Evolutionary conservation across 1,139 yeast genomes (phyloP).

Genomic region (Hemisphaericaspora xylanilytica): DNA sequence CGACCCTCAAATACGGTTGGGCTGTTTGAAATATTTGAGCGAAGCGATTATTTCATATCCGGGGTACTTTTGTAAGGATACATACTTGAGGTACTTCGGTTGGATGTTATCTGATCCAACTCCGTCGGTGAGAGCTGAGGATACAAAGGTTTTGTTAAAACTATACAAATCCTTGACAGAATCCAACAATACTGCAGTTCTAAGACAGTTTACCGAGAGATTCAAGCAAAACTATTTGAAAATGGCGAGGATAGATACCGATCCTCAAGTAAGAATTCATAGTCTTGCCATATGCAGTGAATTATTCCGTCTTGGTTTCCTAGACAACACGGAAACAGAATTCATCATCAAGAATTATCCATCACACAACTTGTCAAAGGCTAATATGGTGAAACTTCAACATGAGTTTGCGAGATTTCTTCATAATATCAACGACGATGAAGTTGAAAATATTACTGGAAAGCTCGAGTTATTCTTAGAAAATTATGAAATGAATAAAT

Average conservation of each 20-base stretch:
- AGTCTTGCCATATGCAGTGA: slow-evolving; percentile 56
- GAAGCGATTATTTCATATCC: slow-evolving; percentile 72
- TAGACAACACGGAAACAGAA: slow-evolving; percentile 43
- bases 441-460: slow-evolving; percentile 19
- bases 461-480: slow-evolving; percentile 23
- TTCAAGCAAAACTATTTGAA: slow-evolving; percentile 64
- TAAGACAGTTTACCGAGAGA: slow-evolving; percentile 68
- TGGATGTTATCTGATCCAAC: slow-evolving; percentile 78
- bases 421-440: slow-evolving; percentile 20
- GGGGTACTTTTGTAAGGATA: slow-evolving; percentile 65
- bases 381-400: slow-evolving; percentile 30
- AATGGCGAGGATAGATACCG: slow-evolving; percentile 42
- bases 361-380: slow-evolving; percentile 34
- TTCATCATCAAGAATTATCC: slow-evolving; percentile 10
- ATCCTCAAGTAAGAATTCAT: slow-evolving; percentile 47
- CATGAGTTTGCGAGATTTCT: slow-evolving; percentile 34
- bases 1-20: slow-evolving; percentile 68
- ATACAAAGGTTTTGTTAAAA: slow-evolving; percentile 53
- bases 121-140: slow-evolving; percentile 62
- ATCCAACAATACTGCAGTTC: slow-evolving; percentile 20
- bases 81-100: slow-evolving; percentile 74
- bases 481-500: slow-evolving; percentile 18
- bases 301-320: slow-evolving; percentile 57
- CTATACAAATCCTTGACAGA: slow-evolving; percentile 36
- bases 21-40: slow-evolving; percentile 61